Conservation (phyloP, 441 rosid genomes). For the Adansonia grandidieri region DNA sequence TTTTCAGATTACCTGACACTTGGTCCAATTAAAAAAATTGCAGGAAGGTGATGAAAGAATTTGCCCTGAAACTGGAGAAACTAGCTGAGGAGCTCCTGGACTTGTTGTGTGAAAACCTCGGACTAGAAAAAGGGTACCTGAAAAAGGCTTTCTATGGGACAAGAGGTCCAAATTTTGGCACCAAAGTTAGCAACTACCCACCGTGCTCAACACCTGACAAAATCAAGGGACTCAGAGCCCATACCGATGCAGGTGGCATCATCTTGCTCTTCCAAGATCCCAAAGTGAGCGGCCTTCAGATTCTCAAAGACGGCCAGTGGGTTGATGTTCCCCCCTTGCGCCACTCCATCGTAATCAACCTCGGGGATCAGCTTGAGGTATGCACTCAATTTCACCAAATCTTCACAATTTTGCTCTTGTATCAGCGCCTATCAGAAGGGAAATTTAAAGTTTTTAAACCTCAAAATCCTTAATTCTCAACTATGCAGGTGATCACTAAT, state of each 20-base stretch:
- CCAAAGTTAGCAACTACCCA: constrained; percentile 93
- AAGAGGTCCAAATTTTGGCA: constrained; percentile 77
- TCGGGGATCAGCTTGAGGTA: constrained; percentile 95
- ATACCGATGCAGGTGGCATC: constrained; percentile 95
- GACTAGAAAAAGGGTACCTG: constrained; percentile 77
- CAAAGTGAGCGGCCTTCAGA: constrained; percentile 89
- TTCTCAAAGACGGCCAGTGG: constrained; percentile 86
- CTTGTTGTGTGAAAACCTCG: constrained; percentile 82
- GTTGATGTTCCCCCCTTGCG: constrained; percentile 87
- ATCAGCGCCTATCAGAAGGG: not conserved
- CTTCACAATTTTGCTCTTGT: too few species aligned
- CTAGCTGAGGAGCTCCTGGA: constrained; percentile 81
- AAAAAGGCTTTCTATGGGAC: constrained; percentile 70
- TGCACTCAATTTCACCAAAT: not conserved
- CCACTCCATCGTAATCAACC: constrained; percentile 90
- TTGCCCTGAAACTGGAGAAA: constrained; percentile 67
- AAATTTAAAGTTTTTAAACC: not conserved
- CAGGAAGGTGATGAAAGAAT: constrained; percentile 76
- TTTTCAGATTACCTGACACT: not conserved
- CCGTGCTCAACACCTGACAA: constrained; percentile 88
- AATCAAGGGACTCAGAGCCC: constrained; percentile 89
- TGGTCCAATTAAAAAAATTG: not conserved
- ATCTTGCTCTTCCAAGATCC: constrained; percentile 86
- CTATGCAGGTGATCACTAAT: too few species aligned
- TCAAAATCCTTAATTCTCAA: too few species aligned